These are phyloP conservation scores for Leccinum aurantiacum DNA, from an alignment of 768 basidiomycete genomes.

Conservation along the genomic window DNA sequence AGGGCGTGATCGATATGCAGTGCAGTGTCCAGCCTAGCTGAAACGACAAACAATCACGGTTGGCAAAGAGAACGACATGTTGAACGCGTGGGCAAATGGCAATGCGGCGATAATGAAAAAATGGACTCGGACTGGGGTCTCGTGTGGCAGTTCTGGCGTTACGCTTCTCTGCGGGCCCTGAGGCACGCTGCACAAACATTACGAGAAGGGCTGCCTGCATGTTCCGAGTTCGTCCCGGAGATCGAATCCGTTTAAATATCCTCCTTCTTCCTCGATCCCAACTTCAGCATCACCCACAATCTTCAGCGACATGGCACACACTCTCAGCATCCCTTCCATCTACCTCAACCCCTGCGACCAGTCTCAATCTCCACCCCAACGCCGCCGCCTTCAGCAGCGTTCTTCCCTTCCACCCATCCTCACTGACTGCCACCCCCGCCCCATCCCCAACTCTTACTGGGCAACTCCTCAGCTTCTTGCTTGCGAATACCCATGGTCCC, in stretches of 20 bases:
- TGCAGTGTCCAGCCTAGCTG: slow-evolving; percentile 3
- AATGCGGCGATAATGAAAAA: slow-evolving; percentile 20
- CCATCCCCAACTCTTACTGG: slow-evolving; percentile 87
- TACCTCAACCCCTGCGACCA: slow-evolving; percentile 8
- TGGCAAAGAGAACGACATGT: slow-evolving; percentile 8
- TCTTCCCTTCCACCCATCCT: slow-evolving; percentile 19
- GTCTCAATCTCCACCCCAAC: neutral
- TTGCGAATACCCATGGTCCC: slow-evolving; percentile 81
- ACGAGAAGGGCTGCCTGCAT: slow-evolving; percentile 3
- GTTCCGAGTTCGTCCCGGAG: neutral
- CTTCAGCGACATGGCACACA: slow-evolving; percentile 3
- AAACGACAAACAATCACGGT: slow-evolving; percentile 6
- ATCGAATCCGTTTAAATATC: slow-evolving; percentile 18
- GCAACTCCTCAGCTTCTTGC: slow-evolving; percentile 70
- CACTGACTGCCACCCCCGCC: slow-evolving; percentile 39
- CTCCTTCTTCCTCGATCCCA: neutral
- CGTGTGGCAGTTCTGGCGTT: slow-evolving; percentile 12
- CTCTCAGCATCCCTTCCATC: slow-evolving; percentile 10
- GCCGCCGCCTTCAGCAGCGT: slow-evolving; percentile 13
- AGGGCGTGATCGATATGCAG: slow-evolving; percentile 17
- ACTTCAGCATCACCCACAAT: slow-evolving; percentile 7
- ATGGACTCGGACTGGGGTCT: slow-evolving; percentile 8
- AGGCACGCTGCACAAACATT: slow-evolving; percentile 11
- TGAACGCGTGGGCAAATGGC: slow-evolving; percentile 6
- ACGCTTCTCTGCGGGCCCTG: slow-evolving; percentile 6